Percentiles rank a stretch among this genome's conserved stretches.
These are phyloP conservation scores for Arthroderma sp. DNA, from an alignment of 2,329 filamentous ascomycete genomes.

Conservation along the genomic window DNA sequence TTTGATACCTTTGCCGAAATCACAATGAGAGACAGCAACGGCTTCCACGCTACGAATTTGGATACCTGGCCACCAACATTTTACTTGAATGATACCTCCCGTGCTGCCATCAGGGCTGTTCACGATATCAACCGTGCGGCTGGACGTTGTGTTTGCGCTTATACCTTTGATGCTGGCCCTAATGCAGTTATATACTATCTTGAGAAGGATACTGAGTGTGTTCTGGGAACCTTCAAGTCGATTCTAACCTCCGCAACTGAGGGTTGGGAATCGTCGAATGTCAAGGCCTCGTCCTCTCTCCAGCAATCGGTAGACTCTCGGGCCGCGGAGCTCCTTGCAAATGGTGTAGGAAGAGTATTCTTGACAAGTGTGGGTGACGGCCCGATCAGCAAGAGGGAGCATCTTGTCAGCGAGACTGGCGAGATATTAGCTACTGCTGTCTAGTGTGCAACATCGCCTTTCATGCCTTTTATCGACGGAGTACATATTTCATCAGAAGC, in stretches of 20 bases:
- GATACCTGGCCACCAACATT: slow-evolving; percentile 97
- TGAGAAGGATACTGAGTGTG: slow-evolving; percentile 58
- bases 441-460: neutral
- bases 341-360: slow-evolving; percentile 79
- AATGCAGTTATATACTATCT: slow-evolving; percentile 96
- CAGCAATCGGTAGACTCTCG: slow-evolving; percentile 46
- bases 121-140: slow-evolving; percentile 75
- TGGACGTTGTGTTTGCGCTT: slow-evolving; percentile 72
- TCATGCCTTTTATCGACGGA: neutral
- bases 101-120: slow-evolving; percentile 75
- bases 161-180: slow-evolving; percentile 94
- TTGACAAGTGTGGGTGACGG: slow-evolving; percentile 85
- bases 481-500: neutral
- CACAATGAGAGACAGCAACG: slow-evolving; percentile 95
- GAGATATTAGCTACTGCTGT: slow-evolving; percentile 26
- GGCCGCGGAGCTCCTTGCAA: slow-evolving; percentile 54
- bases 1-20: slow-evolving; percentile 79
- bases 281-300: slow-evolving; percentile 39
- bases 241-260: slow-evolving; percentile 53
- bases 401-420: slow-evolving; percentile 58
- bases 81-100: slow-evolving; percentile 91
- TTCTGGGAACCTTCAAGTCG: slow-evolving; percentile 67
- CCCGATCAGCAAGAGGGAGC: slow-evolving; percentile 65
- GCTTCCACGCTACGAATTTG: slow-evolving; percentile 87
- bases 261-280: slow-evolving; percentile 40